Conservation (phyloP, 2,329 filamentous ascomycete genomes). For the Fusarium nodosum region DNA sequence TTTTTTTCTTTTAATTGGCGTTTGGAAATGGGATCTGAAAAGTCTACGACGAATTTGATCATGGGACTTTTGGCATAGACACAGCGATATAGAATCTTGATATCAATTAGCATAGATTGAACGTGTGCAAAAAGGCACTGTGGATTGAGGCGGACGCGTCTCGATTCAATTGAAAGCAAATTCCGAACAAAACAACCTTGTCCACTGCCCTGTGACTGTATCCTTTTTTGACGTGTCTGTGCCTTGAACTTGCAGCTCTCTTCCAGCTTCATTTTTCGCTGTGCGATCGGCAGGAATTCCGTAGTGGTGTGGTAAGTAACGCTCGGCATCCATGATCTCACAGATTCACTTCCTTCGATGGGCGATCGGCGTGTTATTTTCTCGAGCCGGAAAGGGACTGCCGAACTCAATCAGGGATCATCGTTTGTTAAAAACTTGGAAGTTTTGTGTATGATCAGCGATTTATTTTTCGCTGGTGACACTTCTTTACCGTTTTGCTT, state of each 20-base stretch:
- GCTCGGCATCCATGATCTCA: slow-evolving; percentile 12
- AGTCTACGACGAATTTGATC: slow-evolving; percentile 37
- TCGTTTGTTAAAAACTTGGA: not conserved
- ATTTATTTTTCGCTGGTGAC: not conserved
- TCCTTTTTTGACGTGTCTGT: not conserved
- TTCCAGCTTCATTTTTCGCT: not conserved
- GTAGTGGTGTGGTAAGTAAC: not conserved
- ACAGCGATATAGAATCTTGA: slow-evolving; percentile 45
- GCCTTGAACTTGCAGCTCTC: slow-evolving; percentile 3
- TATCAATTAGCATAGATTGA: slow-evolving; percentile 45
- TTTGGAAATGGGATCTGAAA: slow-evolving; percentile 31
- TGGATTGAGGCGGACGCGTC: slow-evolving; percentile 5
- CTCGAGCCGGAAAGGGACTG: slow-evolving; percentile 6
- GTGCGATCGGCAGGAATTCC: slow-evolving; percentile 13
- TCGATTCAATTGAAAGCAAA: slow-evolving; percentile 41
- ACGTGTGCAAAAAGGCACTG: slow-evolving; percentile 2
- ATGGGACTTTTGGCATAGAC: slow-evolving; percentile 41
- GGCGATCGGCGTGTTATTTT: not conserved
- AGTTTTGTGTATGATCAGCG: slow-evolving; percentile 11
- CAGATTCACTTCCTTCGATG: not conserved
- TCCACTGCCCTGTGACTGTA: not conserved
- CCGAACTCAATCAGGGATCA: slow-evolving; percentile 23
- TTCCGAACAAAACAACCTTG: slow-evolving; percentile 15
- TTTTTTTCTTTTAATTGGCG: slow-evolving; percentile 19
- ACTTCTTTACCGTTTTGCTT: slow-evolving; percentile 8